Evolutionary conservation across 2,329 filamentous ascomycete genomes (phyloP), one percentile per base, ranked within the genome.

Genomic region (Pseudogymnoascus sp.): DNA sequence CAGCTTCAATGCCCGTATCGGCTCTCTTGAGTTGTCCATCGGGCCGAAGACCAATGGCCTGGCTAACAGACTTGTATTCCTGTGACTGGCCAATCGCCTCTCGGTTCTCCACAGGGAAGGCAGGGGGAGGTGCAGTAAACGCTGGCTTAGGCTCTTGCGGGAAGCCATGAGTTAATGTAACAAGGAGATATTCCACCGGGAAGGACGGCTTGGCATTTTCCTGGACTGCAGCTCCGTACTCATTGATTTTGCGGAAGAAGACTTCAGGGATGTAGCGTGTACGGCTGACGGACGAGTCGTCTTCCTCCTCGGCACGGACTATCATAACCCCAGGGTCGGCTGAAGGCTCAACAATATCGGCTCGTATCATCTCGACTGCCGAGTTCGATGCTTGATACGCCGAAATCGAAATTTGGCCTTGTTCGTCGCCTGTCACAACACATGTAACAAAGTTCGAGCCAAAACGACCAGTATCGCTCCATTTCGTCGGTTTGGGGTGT

Each of bases 401-500:
- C 3, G 91, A 90, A 65, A 99, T 90, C 15, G 87, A 83, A 67
- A 99, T 97, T 65, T 92, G 87, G 61, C 92, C 91, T 58, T 90
- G 80, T 66, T 94, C 90, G 69, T 97, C 93, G 55, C 93, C 93
- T n/a, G 90, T 93, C 64, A 99, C 82, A 45, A 99, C 86, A 74
- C 94, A 99, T 0, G 94, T 97, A 58, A 99, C 92, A 73, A 97
- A 97, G 72, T 95, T 94, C 58, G 93, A 97, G 15, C 94, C 94
- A 71, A 97, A 99, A 61, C 84, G 84, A 52, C 93, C 94, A 2
- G 90, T 95, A 70, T 97, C 92, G 73, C 93, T 96, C 93, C 94
- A 99, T 74, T 97, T 97, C 7, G 90, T 94, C 15, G 91, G 80
- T 69, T 95, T 93, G 0, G 93, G 92, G 68, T 96, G 85, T 70